Conservation (phyloP, 257 asterid genomes). For the Mitragyna speciosa region DNA sequence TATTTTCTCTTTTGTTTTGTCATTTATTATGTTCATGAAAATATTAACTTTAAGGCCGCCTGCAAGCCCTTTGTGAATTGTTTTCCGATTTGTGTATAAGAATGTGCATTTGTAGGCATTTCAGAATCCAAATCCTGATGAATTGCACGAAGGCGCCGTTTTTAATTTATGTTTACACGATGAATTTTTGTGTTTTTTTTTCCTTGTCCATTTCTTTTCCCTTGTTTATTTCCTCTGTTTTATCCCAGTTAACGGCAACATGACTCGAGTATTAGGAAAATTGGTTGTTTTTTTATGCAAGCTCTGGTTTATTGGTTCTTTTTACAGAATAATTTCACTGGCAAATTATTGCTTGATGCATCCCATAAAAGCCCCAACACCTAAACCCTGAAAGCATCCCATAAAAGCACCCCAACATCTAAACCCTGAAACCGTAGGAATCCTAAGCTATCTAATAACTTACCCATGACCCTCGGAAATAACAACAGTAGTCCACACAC, state of each 20-base stretch:
- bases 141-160: conserved; percentile 30
- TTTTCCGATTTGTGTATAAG: conserved; percentile 37
- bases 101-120: conserved; percentile 32
- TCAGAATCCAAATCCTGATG: conserved; percentile 19
- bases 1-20: conserved; percentile 6
- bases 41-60: conserved; percentile 10
- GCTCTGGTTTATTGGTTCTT: background rate
- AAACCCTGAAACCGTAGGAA: background rate
- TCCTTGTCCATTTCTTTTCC: background rate
- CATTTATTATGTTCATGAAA: conserved; percentile 13
- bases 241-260: background rate
- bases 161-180: background rate
- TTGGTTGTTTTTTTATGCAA: background rate
- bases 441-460: conserved; percentile 4
- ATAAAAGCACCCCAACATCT: background rate
- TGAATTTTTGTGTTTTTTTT: background rate
- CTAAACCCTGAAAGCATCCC: conserved; percentile 1
- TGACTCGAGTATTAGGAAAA: background rate
- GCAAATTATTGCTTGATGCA: background rate
- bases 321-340: background rate
- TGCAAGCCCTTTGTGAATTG: conserved; percentile 22
- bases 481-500: background rate
- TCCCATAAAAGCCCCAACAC: background rate
- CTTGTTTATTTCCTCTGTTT: background rate
- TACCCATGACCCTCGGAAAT: conserved; percentile 6